Conservation (phyloP, 2,329 filamentous ascomycete species). For the Arthrobotrys entomopaga region DNA sequence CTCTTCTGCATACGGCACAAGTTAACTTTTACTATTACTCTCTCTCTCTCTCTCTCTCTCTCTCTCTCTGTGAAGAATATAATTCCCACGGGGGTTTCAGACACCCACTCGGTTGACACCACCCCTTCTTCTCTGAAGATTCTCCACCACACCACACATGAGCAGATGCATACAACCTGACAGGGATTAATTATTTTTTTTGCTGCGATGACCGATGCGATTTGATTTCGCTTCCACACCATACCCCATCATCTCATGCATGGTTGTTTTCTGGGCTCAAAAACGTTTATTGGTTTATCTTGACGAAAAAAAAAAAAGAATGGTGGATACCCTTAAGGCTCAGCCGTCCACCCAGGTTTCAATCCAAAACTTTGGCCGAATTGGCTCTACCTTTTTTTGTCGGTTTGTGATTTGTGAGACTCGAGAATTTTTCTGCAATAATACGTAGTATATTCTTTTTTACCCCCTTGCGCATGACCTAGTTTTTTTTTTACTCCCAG, state of each 20-base stretch:
- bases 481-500: constrained; percentile 22
- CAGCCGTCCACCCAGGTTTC: constrained; percentile 41
- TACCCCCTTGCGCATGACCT: constrained; percentile 43
- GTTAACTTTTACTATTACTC: not conserved
- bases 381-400: constrained; percentile 11
- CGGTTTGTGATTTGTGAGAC: constrained; percentile 51
- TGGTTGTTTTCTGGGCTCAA: constrained; percentile 38
- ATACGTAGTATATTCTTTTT: too few relatives aligned
- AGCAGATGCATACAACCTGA: constrained; percentile 13
- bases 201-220: constrained; percentile 46
- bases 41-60: too few relatives aligned
- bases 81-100: constrained; percentile 35
- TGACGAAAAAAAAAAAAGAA: constrained; percentile 13
- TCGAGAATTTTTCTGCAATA: constrained; percentile 1
- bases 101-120: constrained; percentile 27
- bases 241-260: constrained; percentile 30
- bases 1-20: constrained; percentile 44
- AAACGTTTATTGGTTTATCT: constrained; percentile 38
- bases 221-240: constrained; percentile 36
- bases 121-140: constrained; percentile 23
- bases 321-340: constrained; percentile 41
- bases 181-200: constrained; percentile 27
- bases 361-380: constrained; percentile 42
- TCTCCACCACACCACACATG: too few relatives aligned
- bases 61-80: too few relatives aligned